Base-by-base conservation (phyloP, 177 flowering plant genomes). In the Vitis hybrid region DNA sequence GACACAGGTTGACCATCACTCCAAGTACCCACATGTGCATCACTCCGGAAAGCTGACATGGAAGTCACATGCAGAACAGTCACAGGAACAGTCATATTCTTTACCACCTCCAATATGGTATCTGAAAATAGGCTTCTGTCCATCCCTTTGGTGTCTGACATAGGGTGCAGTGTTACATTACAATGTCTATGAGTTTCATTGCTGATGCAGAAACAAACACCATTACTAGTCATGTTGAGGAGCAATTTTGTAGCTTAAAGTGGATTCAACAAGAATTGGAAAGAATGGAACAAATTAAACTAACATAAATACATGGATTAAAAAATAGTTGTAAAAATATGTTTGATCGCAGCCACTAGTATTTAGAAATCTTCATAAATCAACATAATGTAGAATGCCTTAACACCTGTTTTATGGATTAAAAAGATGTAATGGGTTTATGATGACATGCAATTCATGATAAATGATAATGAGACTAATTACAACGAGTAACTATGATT, bases 1-100 rank as follows among this genome's bases (percentile, higher is more conserved):
- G 88, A 81, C 16, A 86, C 82, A 15, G 80, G 74, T 50, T 86
- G 90, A 67, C 69, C 82, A 68, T 84, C 94, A 76, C 88, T 88
- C 88, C 88, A 91, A 16, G 64, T 70, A 50, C 94, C 97, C 18
- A 91, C 88, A 76, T 91, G 92, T 16, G 89, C 97, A 76, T 90
- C 97, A 49, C 88, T 88, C 55, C 98, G 79, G 67, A 73, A 87
- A 58, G 98, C 85, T 2, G 83, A 82, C 93, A 93, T 87, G 57
- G 85, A 68, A 65, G 97, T 89, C 48, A 93, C 82, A 59, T 79
- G 84, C 74, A 93, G 86, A 73, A 86, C 74, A 1, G 85, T 83
- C 49, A 83, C 85, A 49, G 97, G 94, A 74, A 83, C 84, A 26
- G 80, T 84, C 90, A 91, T 82, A 39, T 81, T 86, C 68, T 84